phyloP scores from a whole-genome alignment of 345 rosid species.

The Citrus sinensis region DNA sequence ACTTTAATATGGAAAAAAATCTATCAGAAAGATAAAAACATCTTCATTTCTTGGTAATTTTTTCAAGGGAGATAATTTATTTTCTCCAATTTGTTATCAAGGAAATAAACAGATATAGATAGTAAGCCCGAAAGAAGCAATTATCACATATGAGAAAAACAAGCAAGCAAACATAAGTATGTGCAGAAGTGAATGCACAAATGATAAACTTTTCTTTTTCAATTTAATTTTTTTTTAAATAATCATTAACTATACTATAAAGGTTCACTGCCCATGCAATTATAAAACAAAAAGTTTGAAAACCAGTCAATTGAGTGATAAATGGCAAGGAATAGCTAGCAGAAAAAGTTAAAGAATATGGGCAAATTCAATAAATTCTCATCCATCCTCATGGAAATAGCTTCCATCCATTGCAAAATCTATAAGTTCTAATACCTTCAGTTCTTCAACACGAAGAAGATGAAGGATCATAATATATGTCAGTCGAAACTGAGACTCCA shows the following conservation, averaged over 20 bases:
- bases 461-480: slow-evolving; percentile 96
- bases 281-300: not conserved
- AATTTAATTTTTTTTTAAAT: not conserved
- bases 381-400: not conserved
- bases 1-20: too few relatives aligned
- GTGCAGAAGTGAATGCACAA: not conserved
- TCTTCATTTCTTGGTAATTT: too few relatives aligned
- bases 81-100: too few relatives aligned
- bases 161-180: not conserved
- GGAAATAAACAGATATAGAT: too few relatives aligned
- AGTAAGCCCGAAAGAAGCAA: too few relatives aligned
- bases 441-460: slow-evolving; percentile 97
- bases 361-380: not conserved
- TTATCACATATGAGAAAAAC: too few relatives aligned
- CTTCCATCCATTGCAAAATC: slow-evolving; percentile 2
- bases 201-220: not conserved
- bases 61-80: too few relatives aligned
- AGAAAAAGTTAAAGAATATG: slow-evolving; percentile 1
- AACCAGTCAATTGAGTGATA: not conserved
- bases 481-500: slow-evolving; percentile 91
- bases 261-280: not conserved
- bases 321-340: slow-evolving; percentile 11
- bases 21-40: too few relatives aligned
- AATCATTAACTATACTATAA: not conserved
- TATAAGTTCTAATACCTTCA: slow-evolving; percentile 59